phyloP scores from a whole-genome alignment of 257 asterid genomes.

The Jacaranda mimosifolia region DNA sequence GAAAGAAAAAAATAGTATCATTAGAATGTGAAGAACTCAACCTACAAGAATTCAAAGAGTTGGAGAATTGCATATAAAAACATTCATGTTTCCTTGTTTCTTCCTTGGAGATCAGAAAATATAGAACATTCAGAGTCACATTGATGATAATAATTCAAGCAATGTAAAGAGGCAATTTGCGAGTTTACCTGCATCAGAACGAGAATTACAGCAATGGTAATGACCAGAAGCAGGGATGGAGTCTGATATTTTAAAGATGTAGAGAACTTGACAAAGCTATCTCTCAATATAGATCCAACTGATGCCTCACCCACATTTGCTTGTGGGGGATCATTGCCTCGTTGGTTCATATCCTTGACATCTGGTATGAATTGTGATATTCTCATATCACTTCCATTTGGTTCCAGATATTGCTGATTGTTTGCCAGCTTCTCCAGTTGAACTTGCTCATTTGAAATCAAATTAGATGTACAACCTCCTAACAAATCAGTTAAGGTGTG shows the following conservation, averaged over 20 bases:
- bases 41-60: background rate
- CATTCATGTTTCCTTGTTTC: background rate
- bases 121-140: background rate
- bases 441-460: constrained; percentile 53
- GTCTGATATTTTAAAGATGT: constrained; percentile 63
- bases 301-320: constrained; percentile 45
- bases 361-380: constrained; percentile 47
- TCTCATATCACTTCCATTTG: constrained; percentile 41
- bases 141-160: background rate
- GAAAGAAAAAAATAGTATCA: background rate
- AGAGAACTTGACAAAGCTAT: constrained; percentile 47
- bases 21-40: background rate
- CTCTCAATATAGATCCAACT: constrained; percentile 50
- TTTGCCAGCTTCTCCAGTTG: constrained; percentile 39
- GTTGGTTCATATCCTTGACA: constrained; percentile 43
- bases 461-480: constrained; percentile 44
- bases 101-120: background rate
- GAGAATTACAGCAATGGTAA: constrained; percentile 66
- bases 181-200: constrained; percentile 88
- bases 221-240: constrained; percentile 62
- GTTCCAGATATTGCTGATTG: constrained; percentile 36
- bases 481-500: constrained; percentile 28
- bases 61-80: background rate
- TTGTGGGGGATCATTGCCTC: constrained; percentile 41
- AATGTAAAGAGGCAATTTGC: background rate